Conservation (phyloP, 75 land plant species). For the Cryptomeria japonica region DNA sequence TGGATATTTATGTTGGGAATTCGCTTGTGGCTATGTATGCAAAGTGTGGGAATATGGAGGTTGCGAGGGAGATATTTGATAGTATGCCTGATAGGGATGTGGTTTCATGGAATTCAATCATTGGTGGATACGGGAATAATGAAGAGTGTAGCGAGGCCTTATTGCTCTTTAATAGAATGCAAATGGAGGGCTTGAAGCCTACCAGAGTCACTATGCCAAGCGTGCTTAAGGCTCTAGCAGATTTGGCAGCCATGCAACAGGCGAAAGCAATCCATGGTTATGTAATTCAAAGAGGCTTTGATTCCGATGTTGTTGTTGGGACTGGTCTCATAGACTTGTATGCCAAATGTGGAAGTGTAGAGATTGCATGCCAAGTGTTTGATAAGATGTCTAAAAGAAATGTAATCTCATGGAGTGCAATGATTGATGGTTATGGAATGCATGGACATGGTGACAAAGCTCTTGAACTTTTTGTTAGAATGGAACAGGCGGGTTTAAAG, state of each 20-base stretch:
- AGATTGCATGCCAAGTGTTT: slow-evolving; percentile 22
- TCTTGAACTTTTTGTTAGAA: slow-evolving; percentile 11
- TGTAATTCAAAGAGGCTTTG: background rate
- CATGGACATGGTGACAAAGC: slow-evolving; percentile 24
- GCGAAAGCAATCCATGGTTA: slow-evolving; percentile 32
- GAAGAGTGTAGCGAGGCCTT: slow-evolving; percentile 28
- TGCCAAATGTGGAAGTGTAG: slow-evolving; percentile 30
- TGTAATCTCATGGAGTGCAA: slow-evolving; percentile 35
- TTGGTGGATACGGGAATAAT: slow-evolving; percentile 32
- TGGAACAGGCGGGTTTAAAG: slow-evolving; percentile 11
- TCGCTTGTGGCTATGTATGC: slow-evolving; percentile 15
- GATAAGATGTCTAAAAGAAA: slow-evolving; percentile 9
- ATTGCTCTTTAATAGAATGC: slow-evolving; percentile 25
- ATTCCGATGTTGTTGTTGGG: background rate
- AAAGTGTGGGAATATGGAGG: slow-evolving; percentile 25
- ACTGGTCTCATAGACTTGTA: slow-evolving; percentile 39
- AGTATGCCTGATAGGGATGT: slow-evolving; percentile 19
- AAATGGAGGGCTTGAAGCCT: slow-evolving; percentile 23
- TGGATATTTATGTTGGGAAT: background rate
- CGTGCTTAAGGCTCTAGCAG: slow-evolving; percentile 41
- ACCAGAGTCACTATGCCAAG: slow-evolving; percentile 27
- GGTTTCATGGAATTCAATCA: slow-evolving; percentile 39
- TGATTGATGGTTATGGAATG: slow-evolving; percentile 30
- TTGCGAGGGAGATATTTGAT: slow-evolving; percentile 30
- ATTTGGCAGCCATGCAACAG: slow-evolving; percentile 24